A percentile compares a stretch with the other conserved stretches of the same genome.
These are phyloP conservation scores for Nidularia sp. DNA, from an alignment of 768 basidiomycete genomes.

Conservation along the genomic window DNA sequence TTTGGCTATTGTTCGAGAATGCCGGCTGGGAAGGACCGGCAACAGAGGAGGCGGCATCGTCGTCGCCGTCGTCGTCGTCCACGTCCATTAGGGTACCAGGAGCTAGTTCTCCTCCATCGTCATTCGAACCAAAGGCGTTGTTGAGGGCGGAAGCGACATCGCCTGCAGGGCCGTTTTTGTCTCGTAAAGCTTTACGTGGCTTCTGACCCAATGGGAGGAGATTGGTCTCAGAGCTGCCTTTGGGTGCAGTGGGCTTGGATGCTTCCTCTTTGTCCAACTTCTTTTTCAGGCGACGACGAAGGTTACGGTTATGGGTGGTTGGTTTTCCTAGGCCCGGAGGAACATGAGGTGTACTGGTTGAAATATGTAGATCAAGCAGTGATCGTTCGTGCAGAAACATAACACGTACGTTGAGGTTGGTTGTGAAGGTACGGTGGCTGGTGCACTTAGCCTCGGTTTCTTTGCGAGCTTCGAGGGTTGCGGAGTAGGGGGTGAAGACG, in stretches of 20 bases:
- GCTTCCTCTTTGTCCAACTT: constrained; percentile 10
- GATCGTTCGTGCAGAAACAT: too few species aligned
- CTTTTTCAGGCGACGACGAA: constrained; percentile 49
- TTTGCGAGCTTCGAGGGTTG: constrained; percentile 8
- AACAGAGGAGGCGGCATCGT: too few species aligned
- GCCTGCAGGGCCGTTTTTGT: not conserved
- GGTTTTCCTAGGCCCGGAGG: constrained; percentile 62
- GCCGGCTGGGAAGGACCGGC: not conserved
- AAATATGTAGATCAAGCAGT: too few species aligned
- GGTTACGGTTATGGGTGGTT: constrained; percentile 52
- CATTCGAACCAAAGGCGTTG: not conserved
- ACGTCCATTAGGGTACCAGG: not conserved
- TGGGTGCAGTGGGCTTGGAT: constrained; percentile 15
- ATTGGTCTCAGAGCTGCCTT: constrained; percentile 36
- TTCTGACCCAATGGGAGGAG: constrained; percentile 34
- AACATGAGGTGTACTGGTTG: constrained; percentile 14
- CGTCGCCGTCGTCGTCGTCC: not conserved
- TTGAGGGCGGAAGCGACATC: not conserved
- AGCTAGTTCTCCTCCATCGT: not conserved
- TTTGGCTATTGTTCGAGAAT: not conserved
- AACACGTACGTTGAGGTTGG: not conserved
- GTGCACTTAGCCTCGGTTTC: constrained; percentile 10
- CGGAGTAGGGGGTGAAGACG: constrained; percentile 7
- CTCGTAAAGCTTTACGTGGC: not conserved
- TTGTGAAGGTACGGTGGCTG: not conserved